A percentile compares a stretch with the other conserved stretches of the same genome.
Conservation (phyloP, 73 alveolate species). For the Paramecium caudatum region DNA sequence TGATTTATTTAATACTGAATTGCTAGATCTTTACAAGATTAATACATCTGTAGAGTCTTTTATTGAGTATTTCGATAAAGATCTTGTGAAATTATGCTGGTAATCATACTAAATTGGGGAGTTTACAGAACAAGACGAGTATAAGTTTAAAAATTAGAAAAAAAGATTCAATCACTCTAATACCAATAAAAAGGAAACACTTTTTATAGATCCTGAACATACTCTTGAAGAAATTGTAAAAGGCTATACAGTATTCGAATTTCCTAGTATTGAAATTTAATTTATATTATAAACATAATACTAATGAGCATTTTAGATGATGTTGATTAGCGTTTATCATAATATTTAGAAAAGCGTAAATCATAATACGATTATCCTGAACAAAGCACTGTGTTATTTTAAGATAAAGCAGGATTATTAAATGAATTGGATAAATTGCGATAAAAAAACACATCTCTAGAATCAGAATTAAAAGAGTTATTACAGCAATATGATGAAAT, state of each 20-base stretch:
- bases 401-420: constrained; percentile 24
- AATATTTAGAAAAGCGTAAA: constrained; percentile 18
- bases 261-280: constrained; percentile 38
- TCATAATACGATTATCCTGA: neutral
- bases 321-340: neutral
- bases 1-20: constrained; percentile 26
- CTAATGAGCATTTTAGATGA: neutral
- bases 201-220: neutral
- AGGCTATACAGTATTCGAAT: constrained; percentile 64
- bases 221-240: constrained; percentile 42
- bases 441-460: neutral
- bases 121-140: constrained; percentile 50
- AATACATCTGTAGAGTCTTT: neutral
- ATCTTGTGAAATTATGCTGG: neutral
- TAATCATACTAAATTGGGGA: constrained; percentile 8
- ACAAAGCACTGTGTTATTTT: neutral
- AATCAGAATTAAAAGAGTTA: constrained; percentile 1
- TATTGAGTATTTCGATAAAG: neutral
- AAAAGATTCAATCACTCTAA: neutral
- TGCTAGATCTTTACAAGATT: constrained; percentile 3
- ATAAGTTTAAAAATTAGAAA: constrained; percentile 48
- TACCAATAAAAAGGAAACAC: neutral
- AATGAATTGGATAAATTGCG: constrained; percentile 21
- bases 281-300: neutral
- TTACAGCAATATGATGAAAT: neutral